A percentile compares a stretch with the other conserved stretches of the same genome.
phyloP scores from a whole-genome alignment of 1,284 basidiomycete genomes.

The Sparassis latifolia region DNA sequence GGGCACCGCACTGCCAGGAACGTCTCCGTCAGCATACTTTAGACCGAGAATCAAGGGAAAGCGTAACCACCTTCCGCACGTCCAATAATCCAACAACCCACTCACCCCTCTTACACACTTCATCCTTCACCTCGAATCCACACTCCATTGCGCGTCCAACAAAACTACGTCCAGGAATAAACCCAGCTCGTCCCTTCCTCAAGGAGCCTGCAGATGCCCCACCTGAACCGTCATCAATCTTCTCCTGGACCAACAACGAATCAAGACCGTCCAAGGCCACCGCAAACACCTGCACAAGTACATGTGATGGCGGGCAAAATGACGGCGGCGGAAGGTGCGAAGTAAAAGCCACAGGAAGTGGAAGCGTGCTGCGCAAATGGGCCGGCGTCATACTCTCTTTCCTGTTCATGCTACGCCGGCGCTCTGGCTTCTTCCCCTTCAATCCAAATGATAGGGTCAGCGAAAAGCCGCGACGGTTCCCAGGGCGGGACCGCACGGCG shows the following conservation, averaged over 20 bases:
- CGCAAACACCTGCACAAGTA: constrained; percentile 82
- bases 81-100: constrained; percentile 79
- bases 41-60: constrained; percentile 4
- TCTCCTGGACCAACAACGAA: constrained; percentile 50
- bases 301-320: constrained; percentile 57
- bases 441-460: constrained; percentile 14
- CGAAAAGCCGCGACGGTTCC: constrained; percentile 12
- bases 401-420: not conserved
- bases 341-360: constrained; percentile 41
- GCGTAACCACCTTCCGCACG: constrained; percentile 59
- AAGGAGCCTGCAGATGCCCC: constrained; percentile 4
- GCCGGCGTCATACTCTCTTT: constrained; percentile 31
- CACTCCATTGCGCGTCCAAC: constrained; percentile 75
- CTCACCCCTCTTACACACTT: constrained; percentile 65
- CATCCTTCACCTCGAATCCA: constrained; percentile 71
- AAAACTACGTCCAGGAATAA: constrained; percentile 78
- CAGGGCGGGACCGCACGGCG: not conserved
- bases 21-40: not conserved
- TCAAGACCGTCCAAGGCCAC: constrained; percentile 76
- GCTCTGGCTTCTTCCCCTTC: constrained; percentile 11
- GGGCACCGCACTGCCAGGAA: constrained; percentile 59
- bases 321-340: constrained; percentile 69
- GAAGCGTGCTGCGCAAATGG: constrained; percentile 39
- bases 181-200: constrained; percentile 44
- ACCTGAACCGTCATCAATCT: constrained; percentile 20